phyloP scores from a whole-genome alignment of 345 rosid genomes.

The Salix udensis region DNA sequence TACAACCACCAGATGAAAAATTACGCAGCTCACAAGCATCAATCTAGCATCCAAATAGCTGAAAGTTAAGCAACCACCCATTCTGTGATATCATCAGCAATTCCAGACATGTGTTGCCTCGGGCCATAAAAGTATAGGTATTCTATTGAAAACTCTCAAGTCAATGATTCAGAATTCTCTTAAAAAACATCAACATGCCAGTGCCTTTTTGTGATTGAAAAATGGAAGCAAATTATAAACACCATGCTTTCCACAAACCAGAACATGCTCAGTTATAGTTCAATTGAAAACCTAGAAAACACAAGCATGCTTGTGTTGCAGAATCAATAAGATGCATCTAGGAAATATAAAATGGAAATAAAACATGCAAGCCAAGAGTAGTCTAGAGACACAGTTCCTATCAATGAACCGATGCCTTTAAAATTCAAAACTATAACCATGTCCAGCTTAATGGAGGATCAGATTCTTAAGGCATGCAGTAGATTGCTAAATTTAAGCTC shows the following conservation, averaged over 20 bases:
- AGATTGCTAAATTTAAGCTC: neutral
- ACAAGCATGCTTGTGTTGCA: neutral
- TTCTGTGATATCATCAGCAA: neutral
- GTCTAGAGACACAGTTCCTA: neutral
- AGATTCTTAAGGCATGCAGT: neutral
- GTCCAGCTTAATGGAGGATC: constrained; percentile 3
- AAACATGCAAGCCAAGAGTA: neutral
- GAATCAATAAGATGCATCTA: neutral
- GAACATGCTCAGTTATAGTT: neutral
- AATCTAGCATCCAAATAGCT: neutral
- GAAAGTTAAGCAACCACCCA: neutral
- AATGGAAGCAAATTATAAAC: neutral
- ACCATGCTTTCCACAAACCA: neutral
- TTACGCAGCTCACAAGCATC: neutral
- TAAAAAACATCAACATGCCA: neutral
- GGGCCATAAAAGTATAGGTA: neutral
- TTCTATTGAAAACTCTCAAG: neutral
- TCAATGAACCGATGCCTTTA: neutral
- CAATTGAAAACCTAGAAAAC: neutral
- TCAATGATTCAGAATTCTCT: neutral
- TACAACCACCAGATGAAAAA: neutral
- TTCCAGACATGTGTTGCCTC: neutral
- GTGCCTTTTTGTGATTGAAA: neutral
- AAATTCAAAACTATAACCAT: neutral
- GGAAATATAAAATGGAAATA: neutral